Base-by-base conservation (phyloP, 169 alveolate genomes). In the Eimeria tenella region DNA sequence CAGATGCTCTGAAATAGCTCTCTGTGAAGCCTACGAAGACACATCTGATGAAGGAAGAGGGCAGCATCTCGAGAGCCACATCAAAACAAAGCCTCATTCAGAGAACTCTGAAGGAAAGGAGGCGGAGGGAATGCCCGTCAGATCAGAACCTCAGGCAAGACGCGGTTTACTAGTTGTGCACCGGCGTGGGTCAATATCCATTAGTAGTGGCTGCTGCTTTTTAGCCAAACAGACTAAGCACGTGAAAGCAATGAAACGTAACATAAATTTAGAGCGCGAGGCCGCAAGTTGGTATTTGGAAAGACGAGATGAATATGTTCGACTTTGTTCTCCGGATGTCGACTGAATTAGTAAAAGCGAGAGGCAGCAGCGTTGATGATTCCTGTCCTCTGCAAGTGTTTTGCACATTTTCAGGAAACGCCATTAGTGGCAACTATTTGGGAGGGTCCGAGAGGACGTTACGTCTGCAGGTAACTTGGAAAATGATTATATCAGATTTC, bases 361-460 rank as follows among this genome's bases (percentile, higher is more conserved):
- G 2, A 31, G 2, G 42, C 42, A 31, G 42, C 42, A 31, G 42
- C 42, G 42, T 31, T 31, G 42, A 2, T 0, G 42, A 0, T 2
- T 31, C 42, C 42, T 31, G 42, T 31, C 4, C 42, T 31, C 42
- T 31, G 42, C 42, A 31, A 31, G 2, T 31, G 42, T 2, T 31
- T 31, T 31, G 42, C 42, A 2, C 31, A 19, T 55, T 21, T n/a
- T 53, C 89, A 83, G 91, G 60, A 83, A 21, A 58, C 91, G 10
- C 91, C 91, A 17, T 63, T 83, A n/a, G 91, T 83, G 50, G 91
- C 91, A 62, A 83, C 91, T 25, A 83, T 83, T 31, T 83, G 91
- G 91, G 91, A 83, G 71, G 91, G 91, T 0, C 91, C 91, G 17
- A 83, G 62, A 31, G 91, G 91, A 10, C 91, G 91, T 62, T 83